Percentiles rank a stretch among this genome's conserved stretches.
These are phyloP conservation scores for Blumeria hordei DNA, from an alignment of 2,329 filamentous ascomycete genomes.

Conservation along the genomic window DNA sequence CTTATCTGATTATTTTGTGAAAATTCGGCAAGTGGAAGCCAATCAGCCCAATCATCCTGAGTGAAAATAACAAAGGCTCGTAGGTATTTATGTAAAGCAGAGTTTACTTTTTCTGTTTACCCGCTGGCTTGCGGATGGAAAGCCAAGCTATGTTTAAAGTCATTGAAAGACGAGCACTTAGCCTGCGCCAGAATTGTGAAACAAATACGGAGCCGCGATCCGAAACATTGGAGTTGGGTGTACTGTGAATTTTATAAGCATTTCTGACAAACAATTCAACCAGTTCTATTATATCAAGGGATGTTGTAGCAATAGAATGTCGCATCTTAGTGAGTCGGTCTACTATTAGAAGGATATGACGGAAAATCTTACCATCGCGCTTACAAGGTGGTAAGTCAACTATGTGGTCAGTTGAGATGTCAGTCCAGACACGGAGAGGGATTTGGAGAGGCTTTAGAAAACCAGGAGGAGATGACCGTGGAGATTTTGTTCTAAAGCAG, in stretches of 20 bases:
- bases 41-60: conserved; percentile 5
- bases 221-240: conserved; percentile 3
- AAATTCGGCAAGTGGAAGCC: conserved; percentile 6
- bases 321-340: not conserved
- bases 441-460: conserved; percentile 2
- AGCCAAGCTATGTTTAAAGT: conserved; percentile 1
- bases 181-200: conserved; percentile 4
- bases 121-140: conserved; percentile 6
- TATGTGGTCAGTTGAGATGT: conserved; percentile 3
- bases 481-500: not conserved
- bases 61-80: conserved; percentile 4
- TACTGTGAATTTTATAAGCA: conserved; percentile 3
- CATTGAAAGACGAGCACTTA: not conserved
- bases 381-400: not conserved
- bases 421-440: not conserved
- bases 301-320: not conserved
- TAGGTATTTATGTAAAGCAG: conserved; percentile 2
- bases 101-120: conserved; percentile 5
- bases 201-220: conserved; percentile 4
- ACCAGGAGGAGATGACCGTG: not conserved
- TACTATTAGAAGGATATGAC: not conserved
- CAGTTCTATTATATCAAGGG: not conserved
- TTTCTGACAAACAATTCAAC: conserved; percentile 1
- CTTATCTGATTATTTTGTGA: conserved; percentile 3
- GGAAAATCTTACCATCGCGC: not conserved